Evolutionary conservation across 176 grass and related monocot species (phyloP), one percentile per base, ranked within the genome.

Genomic region (Tillandsia fasciculata): DNA sequence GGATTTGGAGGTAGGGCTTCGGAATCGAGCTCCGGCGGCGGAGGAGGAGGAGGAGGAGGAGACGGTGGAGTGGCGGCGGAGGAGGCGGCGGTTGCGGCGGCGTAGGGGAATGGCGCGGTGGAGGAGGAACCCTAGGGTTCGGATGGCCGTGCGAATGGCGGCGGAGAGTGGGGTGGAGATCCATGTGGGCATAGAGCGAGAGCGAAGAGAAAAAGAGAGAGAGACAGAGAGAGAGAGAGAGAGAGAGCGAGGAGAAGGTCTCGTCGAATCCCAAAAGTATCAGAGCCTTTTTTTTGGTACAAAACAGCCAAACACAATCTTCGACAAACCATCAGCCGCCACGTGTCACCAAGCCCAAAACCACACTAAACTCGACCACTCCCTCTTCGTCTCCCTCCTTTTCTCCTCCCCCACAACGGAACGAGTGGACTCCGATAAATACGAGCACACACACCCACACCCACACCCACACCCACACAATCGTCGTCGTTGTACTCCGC

Each of bases 361-460:
- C 33, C 33, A 42, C 33, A 42, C 33, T 42, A 42, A 42, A 42
- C 33, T 42, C 33, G 33, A 42, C 33, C 33, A 42, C 33, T 42
- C 33, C 33, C 3, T 24, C 11, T 57, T 23, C 17, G 54, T 66
- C 66, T 26, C 22, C 42, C 27, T 8, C 63, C 65, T 11, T 51
- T 9, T 7, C 68, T 67, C 61, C 27, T 50, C 53, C 27, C 27
- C 68, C 26, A 24, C 10, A 26, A 66, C 24, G 20, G 20, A 73
- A 76, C 74, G n/a, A 72, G 72, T 72, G 74, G 80, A 71, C 12
- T 77, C 64, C 20, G 17, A 67, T 78, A 57, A 73, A 68, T 28
- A 64, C 78, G 82, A 76, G 27, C 51, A 72, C 78, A 71, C 85
- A 56, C 70, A 77, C 71, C 79, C 82, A 50, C 26, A 8, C 0